phyloP scores from a whole-genome alignment of 768 basidiomycete species.

The Hygrophorus pudorinus region DNA sequence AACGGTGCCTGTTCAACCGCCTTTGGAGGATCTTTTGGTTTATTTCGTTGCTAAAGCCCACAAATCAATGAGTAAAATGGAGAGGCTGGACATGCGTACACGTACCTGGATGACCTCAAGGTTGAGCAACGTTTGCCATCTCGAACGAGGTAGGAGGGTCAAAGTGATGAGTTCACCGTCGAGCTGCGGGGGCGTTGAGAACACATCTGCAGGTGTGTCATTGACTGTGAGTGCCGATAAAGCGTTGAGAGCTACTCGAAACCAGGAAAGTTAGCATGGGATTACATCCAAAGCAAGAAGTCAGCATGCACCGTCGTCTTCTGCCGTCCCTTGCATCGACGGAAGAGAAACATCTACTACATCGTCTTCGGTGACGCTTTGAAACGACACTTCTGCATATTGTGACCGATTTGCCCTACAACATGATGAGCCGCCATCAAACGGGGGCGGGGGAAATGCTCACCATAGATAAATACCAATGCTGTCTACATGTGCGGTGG shows the following conservation, averaged over 20 bases:
- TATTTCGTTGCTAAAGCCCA: slow-evolving; percentile 72
- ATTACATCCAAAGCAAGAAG: neutral
- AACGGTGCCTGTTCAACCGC: slow-evolving; percentile 94
- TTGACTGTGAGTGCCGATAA: slow-evolving; percentile 54
- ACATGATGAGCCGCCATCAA: slow-evolving; percentile 2
- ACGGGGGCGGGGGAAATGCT: slow-evolving; percentile 9
- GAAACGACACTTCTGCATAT: slow-evolving; percentile 77
- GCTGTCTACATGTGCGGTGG: slow-evolving; percentile 88
- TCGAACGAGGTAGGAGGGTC: slow-evolving; percentile 80
- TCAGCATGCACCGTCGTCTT: slow-evolving; percentile 59
- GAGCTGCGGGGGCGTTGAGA: slow-evolving; percentile 81
- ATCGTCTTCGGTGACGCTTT: slow-evolving; percentile 69
- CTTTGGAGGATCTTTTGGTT: slow-evolving; percentile 93
- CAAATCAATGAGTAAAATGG: neutral
- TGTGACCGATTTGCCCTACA: slow-evolving; percentile 92
- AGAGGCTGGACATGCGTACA: slow-evolving; percentile 3
- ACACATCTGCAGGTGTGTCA: slow-evolving; percentile 56
- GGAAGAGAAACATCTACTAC: slow-evolving; percentile 64
- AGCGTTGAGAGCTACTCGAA: slow-evolving; percentile 51
- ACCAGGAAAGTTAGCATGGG: neutral
- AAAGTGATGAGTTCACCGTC: slow-evolving; percentile 89
- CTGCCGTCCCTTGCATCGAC: slow-evolving; percentile 70
- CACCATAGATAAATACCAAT: slow-evolving; percentile 94
- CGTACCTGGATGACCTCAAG: slow-evolving; percentile 85
- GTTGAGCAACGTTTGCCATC: slow-evolving; percentile 97